Conservation (phyloP, 116 monocot species). For the Dioscorea cayenensis region DNA sequence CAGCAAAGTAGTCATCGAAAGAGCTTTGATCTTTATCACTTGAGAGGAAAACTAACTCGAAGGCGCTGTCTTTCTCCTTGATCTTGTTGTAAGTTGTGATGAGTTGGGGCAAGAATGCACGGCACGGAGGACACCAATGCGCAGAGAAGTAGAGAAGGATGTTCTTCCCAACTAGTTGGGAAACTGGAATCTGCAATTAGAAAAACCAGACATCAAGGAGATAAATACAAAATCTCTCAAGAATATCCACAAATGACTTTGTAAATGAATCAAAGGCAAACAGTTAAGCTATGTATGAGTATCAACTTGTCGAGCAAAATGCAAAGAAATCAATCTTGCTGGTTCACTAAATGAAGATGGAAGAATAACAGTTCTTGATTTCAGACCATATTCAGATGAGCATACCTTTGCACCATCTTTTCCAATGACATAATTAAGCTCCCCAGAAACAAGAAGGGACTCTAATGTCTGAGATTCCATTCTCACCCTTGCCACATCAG, state of each 20-base stretch:
- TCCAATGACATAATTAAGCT: slow-evolving; percentile 46
- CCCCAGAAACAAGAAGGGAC: slow-evolving; percentile 45
- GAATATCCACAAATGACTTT: no score
- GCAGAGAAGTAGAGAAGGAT: slow-evolving; percentile 65
- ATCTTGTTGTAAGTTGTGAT: slow-evolving; percentile 46
- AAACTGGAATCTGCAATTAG: slow-evolving; percentile 28
- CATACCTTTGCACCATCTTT: slow-evolving; percentile 35
- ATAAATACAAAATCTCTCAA: not conserved
- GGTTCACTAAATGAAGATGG: no score
- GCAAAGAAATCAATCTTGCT: no score
- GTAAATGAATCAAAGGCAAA: no score
- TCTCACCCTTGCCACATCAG: slow-evolving; percentile 28
- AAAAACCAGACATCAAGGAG: not conserved
- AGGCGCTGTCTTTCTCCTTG: slow-evolving; percentile 39
- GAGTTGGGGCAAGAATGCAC: slow-evolving; percentile 29
- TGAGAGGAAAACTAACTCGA: slow-evolving; percentile 50
- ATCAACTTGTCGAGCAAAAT: no score
- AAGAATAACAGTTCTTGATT: no score
- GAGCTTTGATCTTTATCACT: slow-evolving; percentile 34
- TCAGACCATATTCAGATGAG: not conserved
- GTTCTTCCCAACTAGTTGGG: slow-evolving; percentile 55
- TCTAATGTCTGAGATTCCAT: slow-evolving; percentile 46
- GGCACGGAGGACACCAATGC: slow-evolving; percentile 57
- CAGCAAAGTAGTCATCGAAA: slow-evolving; percentile 37
- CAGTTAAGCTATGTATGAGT: no score